These are phyloP conservation scores for Neurospora sp. DNA, from an alignment of 495 filamentous ascomycete genomes.

Conservation along the genomic window DNA sequence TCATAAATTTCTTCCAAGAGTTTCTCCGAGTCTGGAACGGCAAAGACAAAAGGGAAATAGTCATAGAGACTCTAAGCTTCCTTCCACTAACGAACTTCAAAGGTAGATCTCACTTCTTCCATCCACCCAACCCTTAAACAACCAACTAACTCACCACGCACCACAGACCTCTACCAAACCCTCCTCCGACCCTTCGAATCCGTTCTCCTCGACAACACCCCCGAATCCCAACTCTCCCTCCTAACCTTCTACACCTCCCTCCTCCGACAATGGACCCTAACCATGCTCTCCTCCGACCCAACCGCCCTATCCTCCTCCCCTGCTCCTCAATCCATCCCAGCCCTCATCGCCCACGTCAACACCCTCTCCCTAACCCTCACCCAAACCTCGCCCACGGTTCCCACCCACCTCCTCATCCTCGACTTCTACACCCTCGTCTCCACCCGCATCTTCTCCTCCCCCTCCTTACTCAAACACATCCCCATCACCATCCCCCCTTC, in stretches of 20 bases:
- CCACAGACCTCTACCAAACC: conserved; percentile 38
- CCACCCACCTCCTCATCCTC: conserved; percentile 45
- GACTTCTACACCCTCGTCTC: conserved; percentile 57
- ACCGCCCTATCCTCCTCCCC: conserved; percentile 9
- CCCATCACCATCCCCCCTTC: conserved; percentile 59
- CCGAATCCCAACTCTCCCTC: conserved; percentile 42
- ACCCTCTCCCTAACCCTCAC: conserved; percentile 52
- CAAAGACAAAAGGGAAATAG: conserved; percentile 40
- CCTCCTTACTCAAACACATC: conserved; percentile 37
- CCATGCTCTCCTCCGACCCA: conserved; percentile 22
- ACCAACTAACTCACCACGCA: conserved; percentile 28
- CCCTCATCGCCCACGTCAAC: conserved; percentile 49
- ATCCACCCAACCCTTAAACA: neutral
- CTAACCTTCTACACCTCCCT: conserved; percentile 64
- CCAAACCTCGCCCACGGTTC: conserved; percentile 31
- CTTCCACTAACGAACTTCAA: conserved; percentile 50
- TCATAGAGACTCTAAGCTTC: conserved; percentile 58
- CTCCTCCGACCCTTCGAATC: conserved; percentile 50
- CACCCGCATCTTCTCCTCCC: conserved; percentile 42
- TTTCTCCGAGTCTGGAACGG: conserved; percentile 66
- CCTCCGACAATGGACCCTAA: conserved; percentile 56
- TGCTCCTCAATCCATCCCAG: conserved; percentile 23
- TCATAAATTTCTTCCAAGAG: conserved; percentile 50
- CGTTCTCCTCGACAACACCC: conserved; percentile 41
- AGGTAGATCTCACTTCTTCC: conserved; percentile 22